Evolutionary conservation across 1,139 yeast genomes (phyloP).

Genomic region (Lodderomyces pseudojiufengensis): DNA sequence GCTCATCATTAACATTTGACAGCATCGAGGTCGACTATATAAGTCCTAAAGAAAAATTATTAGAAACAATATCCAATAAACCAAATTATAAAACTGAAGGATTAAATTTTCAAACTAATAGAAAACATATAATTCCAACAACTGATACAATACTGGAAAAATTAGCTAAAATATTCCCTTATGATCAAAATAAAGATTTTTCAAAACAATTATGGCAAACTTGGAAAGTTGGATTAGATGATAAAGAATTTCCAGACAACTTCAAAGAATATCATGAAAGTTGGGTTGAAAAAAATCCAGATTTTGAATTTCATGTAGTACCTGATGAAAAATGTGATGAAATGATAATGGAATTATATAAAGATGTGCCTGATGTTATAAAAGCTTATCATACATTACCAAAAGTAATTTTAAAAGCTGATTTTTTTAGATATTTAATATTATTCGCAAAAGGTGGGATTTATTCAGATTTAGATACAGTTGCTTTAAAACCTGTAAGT

Average conservation of each 20-base stretch:
- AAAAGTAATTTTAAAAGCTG: conserved; percentile 75
- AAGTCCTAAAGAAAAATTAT: no score
- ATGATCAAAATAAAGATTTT: conserved; percentile 53
- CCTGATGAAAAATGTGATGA: conserved; percentile 68
- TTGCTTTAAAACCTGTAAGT: conserved; percentile 36
- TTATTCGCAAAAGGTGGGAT: conserved; percentile 89
- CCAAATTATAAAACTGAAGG: no score
- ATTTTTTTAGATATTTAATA: conserved; percentile 83
- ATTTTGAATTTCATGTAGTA: conserved; percentile 66
- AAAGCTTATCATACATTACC: conserved; percentile 79
- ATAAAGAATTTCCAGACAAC: conserved; percentile 48
- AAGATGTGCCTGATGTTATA: conserved; percentile 69
- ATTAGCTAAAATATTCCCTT: conserved; percentile 68
- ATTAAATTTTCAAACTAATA: no score
- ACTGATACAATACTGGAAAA: no score
- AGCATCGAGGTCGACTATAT: no score
- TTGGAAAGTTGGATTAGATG: conserved; percentile 70
- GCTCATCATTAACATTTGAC: no score
- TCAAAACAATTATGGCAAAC: conserved; percentile 93
- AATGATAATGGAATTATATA: conserved; percentile 59
- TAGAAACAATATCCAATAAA: no score
- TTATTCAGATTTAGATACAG: conserved; percentile 86
- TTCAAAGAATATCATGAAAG: conserved; percentile 38
- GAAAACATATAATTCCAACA: no score
- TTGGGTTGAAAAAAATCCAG: conserved; percentile 63